Percentiles rank a stretch among this genome's conserved stretches.
Evolutionary conservation across 306 rosid species (phyloP).

Genomic region (Rosa chinensis): DNA sequence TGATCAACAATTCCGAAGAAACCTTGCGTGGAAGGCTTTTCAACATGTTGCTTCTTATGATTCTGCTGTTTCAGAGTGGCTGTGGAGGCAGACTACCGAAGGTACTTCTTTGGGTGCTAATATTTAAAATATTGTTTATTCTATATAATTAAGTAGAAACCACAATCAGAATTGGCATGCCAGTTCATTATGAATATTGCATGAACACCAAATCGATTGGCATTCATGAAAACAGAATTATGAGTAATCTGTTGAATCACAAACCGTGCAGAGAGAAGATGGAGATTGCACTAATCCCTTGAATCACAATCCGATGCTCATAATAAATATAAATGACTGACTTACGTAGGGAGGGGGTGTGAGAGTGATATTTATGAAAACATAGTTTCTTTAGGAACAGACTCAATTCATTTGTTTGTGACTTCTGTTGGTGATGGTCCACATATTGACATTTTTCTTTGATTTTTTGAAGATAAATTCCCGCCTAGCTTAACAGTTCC

Average conservation of each 20-base stretch:
- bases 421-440: neutral
- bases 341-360: neutral
- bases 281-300: neutral
- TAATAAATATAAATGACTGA: neutral
- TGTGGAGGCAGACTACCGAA: slow-evolving; percentile 83
- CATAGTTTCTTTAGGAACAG: neutral
- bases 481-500: slow-evolving; percentile 82
- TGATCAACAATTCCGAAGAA: slow-evolving; percentile 63
- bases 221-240: neutral
- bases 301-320: neutral
- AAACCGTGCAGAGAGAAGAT: slow-evolving; percentile 4
- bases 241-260: neutral
- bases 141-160: neutral
- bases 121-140: neutral
- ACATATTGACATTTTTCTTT: slow-evolving; percentile 25
- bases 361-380: neutral
- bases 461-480: slow-evolving; percentile 58
- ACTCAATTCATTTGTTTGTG: neutral
- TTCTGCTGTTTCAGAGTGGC: slow-evolving; percentile 92
- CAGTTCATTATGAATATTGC: neutral
- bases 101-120: slow-evolving; percentile 37
- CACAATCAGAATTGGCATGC: neutral
- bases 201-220: neutral
- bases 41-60: slow-evolving; percentile 90
- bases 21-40: slow-evolving; percentile 96